Evolutionary conservation across 208 protist genomes (phyloP).

Genomic region (Wallacemonas rigidus): DNA sequence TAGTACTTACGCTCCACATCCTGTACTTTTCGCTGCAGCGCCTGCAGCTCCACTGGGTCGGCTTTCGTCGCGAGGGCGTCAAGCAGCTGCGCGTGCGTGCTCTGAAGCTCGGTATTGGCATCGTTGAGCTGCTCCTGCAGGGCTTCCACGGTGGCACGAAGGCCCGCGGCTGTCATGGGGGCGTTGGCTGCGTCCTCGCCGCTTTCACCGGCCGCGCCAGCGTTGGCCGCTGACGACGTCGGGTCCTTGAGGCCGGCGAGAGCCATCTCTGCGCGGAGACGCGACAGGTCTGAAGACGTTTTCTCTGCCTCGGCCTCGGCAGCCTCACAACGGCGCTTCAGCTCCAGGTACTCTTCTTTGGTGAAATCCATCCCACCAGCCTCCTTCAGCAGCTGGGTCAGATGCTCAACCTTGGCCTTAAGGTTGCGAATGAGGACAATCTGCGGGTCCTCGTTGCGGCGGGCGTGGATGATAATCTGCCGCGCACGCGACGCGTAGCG

Average conservation of each 20-base stretch:
- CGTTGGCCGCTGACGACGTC: neutral
- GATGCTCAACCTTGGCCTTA: constrained; percentile 37
- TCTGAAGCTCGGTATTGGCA: constrained; percentile 18
- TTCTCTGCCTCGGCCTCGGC: constrained; percentile 11
- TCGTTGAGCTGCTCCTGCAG: constrained; percentile 30
- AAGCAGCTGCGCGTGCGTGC: constrained; percentile 19
- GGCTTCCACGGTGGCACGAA: constrained; percentile 20
- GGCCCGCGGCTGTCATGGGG: neutral
- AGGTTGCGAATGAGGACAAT: constrained; percentile 34
- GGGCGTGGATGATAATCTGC: constrained; percentile 74
- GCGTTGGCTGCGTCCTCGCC: neutral
- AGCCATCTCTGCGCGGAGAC: constrained; percentile 22
- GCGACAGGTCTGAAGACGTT: constrained; percentile 2
- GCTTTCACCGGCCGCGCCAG: neutral
- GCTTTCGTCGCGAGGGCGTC: neutral
- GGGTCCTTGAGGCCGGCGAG: constrained; percentile 18
- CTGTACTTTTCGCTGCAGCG: constrained; percentile 10
- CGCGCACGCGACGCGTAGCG: constrained; percentile 76
- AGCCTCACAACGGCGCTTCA: constrained; percentile 23
- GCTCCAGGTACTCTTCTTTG: constrained; percentile 18
- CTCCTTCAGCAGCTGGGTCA: constrained; percentile 38
- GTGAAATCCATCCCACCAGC: constrained; percentile 27
- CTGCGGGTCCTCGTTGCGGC: constrained; percentile 82
- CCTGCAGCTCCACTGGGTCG: neutral
- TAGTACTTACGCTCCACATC: constrained; percentile 12